Evolutionary conservation across 2,329 filamentous ascomycete species (phyloP).

Genomic region (Fusarium decemcellulare): DNA sequence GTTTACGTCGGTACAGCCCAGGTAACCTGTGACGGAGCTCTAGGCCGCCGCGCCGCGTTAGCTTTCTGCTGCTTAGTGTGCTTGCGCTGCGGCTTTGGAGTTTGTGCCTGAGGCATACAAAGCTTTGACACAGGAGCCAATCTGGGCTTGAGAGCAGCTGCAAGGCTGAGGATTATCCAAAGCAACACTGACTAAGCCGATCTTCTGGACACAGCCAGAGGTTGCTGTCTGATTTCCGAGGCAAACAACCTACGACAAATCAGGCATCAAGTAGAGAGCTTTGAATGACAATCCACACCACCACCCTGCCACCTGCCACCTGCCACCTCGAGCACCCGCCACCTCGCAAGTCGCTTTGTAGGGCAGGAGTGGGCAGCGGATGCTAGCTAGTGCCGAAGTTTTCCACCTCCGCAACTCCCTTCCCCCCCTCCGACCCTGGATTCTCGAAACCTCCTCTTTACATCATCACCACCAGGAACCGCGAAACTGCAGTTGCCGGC

Average conservation of each 20-base stretch:
- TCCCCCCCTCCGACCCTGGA: conserved; percentile 28
- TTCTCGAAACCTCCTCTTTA: conserved; percentile 33
- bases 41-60: conserved; percentile 59
- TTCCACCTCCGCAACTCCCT: conserved; percentile 39
- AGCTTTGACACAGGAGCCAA: background rate
- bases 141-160: background rate
- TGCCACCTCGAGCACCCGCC: conserved; percentile 32
- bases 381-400: conserved; percentile 39
- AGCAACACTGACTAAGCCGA: conserved; percentile 4
- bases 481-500: background rate
- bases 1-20: conserved; percentile 40
- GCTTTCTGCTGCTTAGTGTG: conserved; percentile 44
- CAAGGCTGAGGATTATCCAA: conserved; percentile 21
- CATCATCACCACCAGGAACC: conserved; percentile 40
- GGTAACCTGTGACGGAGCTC: conserved; percentile 54
- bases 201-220: background rate
- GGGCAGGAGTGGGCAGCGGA: conserved; percentile 33
- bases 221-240: conserved; percentile 24
- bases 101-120: conserved; percentile 43
- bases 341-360: conserved; percentile 27
- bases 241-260: conserved; percentile 24
- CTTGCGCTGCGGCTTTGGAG: conserved; percentile 26
- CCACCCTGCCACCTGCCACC: conserved; percentile 12
- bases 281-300: conserved; percentile 14
- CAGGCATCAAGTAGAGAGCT: conserved; percentile 22